phyloP scores from a whole-genome alignment of 208 protist species.

The Leptomonas pyrrhocoris region DNA sequence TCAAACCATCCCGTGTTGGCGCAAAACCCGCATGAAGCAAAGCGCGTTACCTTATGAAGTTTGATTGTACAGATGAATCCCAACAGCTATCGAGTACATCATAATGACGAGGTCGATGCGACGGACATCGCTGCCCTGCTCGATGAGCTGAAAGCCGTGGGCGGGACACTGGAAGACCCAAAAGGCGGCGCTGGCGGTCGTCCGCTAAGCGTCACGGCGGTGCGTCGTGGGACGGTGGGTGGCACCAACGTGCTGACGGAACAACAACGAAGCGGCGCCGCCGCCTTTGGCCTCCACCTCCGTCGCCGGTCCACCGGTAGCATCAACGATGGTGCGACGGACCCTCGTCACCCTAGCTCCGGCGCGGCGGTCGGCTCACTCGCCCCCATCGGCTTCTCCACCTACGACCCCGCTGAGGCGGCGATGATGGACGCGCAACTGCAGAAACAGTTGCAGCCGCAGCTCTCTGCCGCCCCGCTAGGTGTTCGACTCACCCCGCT shows the following conservation, averaged over 20 bases:
- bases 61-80: slow-evolving; percentile 20
- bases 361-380: slow-evolving; percentile 3
- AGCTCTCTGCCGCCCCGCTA: slow-evolving; percentile 22
- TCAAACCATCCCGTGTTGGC: too few relatives aligned
- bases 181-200: slow-evolving; percentile 5
- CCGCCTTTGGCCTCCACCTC: neutral
- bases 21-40: too few relatives aligned
- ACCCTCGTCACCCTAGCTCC: too few relatives aligned
- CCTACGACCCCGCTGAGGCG: slow-evolving; percentile 37
- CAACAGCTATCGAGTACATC: slow-evolving; percentile 8
- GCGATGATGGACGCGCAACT: slow-evolving; percentile 20
- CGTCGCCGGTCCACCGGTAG: slow-evolving; percentile 18
- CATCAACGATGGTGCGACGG: neutral
- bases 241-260: slow-evolving; percentile 20
- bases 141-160: slow-evolving; percentile 59
- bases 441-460: slow-evolving; percentile 16
- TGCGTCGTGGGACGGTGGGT: slow-evolving; percentile 18
- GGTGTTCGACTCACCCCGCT: slow-evolving; percentile 27
- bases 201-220: slow-evolving; percentile 3
- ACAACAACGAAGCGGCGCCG: slow-evolving; percentile 19
- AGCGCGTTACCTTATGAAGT: too few relatives aligned
- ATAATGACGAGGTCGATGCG: slow-evolving; percentile 28
- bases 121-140: slow-evolving; percentile 65
- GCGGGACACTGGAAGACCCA: slow-evolving; percentile 17
- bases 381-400: slow-evolving; percentile 45